phyloP scores from a whole-genome alignment of 495 filamentous ascomycete genomes.

The Penicillium dipodomyicola region DNA sequence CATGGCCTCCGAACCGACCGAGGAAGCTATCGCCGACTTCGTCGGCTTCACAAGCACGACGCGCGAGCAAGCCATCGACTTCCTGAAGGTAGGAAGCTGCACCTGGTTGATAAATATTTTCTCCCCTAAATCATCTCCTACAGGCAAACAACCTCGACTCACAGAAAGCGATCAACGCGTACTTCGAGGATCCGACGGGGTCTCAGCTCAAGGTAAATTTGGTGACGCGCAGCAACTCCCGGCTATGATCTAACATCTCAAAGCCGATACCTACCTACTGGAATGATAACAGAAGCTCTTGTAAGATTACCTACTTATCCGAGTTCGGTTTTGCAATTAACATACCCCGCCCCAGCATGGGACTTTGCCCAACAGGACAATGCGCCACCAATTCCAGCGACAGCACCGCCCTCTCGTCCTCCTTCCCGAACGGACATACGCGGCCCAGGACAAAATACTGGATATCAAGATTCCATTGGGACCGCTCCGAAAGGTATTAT shows the following conservation, averaged over 20 bases:
- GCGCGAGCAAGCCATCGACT: slow-evolving; percentile 46
- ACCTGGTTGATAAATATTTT: not conserved
- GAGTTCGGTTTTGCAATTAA: slow-evolving; percentile 4
- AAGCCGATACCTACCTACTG: slow-evolving; percentile 23
- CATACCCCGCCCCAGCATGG: slow-evolving; percentile 44
- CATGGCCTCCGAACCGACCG: slow-evolving; percentile 46
- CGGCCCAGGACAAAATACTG: slow-evolving; percentile 23
- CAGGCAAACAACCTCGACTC: slow-evolving; percentile 51
- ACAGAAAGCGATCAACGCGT: slow-evolving; percentile 53
- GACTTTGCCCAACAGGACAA: slow-evolving; percentile 55
- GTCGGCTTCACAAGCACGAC: slow-evolving; percentile 46
- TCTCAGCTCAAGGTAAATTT: slow-evolving; percentile 33
- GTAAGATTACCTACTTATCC: slow-evolving; percentile 13
- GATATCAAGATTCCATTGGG: slow-evolving; percentile 8
- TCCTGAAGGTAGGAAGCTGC: slow-evolving; percentile 39
- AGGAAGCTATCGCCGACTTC: slow-evolving; percentile 48
- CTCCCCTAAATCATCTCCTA: slow-evolving; percentile 7
- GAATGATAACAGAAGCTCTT: slow-evolving; percentile 24
- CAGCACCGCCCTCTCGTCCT: slow-evolving; percentile 63
- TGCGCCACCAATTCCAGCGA: slow-evolving; percentile 39
- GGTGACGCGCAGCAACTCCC: slow-evolving; percentile 6
- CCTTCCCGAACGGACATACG: slow-evolving; percentile 61
- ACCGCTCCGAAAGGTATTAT: slow-evolving; percentile 21
- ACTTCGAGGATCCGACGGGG: slow-evolving; percentile 49
- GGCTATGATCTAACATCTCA: slow-evolving; percentile 5